Evolutionary conservation across 805 yeast species (phyloP).

Genomic region (Phaffomyces thermotolerans): DNA sequence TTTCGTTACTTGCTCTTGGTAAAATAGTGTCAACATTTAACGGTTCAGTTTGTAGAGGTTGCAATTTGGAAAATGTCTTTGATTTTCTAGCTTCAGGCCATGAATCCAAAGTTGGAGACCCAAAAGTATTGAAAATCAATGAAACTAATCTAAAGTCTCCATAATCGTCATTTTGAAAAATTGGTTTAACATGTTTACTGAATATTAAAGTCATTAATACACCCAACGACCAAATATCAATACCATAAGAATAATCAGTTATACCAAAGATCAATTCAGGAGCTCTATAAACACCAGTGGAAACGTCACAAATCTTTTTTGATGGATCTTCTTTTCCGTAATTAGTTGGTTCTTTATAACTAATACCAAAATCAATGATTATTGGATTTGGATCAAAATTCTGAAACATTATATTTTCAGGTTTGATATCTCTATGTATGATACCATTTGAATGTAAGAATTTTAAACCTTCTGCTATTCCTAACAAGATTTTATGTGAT

Average conservation of each 20-base stretch:
- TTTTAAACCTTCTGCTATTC: constrained; percentile 39
- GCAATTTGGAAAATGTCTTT: constrained; percentile 28
- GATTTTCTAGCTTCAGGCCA: constrained; percentile 40
- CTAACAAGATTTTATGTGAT: constrained; percentile 29
- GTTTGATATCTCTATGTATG: constrained; percentile 90
- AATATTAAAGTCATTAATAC: constrained; percentile 50
- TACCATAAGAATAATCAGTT: constrained; percentile 41
- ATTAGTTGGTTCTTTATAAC: constrained; percentile 39
- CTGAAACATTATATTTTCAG: constrained; percentile 62
- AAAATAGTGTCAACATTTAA: constrained; percentile 23
- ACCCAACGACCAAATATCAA: constrained; percentile 73
- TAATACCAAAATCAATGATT: constrained; percentile 37
- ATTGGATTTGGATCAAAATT: constrained; percentile 25
- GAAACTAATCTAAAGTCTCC: constrained; percentile 57
- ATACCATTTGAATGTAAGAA: constrained; percentile 69
- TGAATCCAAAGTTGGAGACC: constrained; percentile 45
- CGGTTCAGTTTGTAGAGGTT: constrained; percentile 21
- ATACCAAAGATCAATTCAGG: constrained; percentile 67
- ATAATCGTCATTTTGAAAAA: constrained; percentile 31
- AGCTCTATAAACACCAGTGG: constrained; percentile 62
- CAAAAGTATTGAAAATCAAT: constrained; percentile 48
- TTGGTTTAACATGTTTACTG: constrained; percentile 30
- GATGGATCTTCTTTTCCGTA: constrained; percentile 47
- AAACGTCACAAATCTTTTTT: constrained; percentile 44
- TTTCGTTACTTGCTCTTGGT: constrained; percentile 26